Evolutionary conservation across 2,329 filamentous ascomycete genomes (phyloP).

Genomic region (Diplodia seriata): DNA sequence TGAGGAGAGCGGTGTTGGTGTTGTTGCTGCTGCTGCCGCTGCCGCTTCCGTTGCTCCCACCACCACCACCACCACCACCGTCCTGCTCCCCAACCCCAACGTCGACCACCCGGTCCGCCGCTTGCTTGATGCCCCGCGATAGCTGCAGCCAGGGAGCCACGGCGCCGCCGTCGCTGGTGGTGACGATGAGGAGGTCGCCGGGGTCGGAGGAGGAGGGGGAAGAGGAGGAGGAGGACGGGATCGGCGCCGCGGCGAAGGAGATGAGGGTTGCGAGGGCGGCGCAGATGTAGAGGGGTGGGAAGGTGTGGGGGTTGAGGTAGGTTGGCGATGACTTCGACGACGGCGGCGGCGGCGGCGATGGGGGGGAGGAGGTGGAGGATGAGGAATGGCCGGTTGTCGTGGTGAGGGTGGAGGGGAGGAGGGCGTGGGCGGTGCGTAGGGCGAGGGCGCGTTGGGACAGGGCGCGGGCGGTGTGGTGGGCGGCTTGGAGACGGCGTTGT

Average conservation of each 20-base stretch:
- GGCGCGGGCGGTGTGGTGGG: conserved; percentile 51
- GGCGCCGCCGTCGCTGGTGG: conserved; percentile 37
- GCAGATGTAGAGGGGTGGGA: conserved; percentile 48
- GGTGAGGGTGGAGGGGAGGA: conserved; percentile 43
- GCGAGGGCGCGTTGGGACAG: conserved; percentile 48
- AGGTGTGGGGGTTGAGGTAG: background rate
- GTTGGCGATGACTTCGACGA: conserved; percentile 32
- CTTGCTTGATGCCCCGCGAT: conserved; percentile 46
- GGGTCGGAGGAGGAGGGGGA: too few relatives aligned
- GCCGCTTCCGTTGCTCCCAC: too few relatives aligned
- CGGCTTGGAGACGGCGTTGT: conserved; percentile 12
- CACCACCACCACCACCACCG: background rate
- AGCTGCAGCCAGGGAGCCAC: conserved; percentile 50
- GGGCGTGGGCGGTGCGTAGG: conserved; percentile 42
- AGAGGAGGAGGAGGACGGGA: too few relatives aligned
- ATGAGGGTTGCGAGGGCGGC: conserved; percentile 45
- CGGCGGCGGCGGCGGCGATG: conserved; percentile 9
- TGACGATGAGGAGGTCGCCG: conserved; percentile 48
- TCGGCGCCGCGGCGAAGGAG: conserved; percentile 30
- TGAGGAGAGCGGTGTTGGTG: background rate
- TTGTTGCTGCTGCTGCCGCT: too few relatives aligned
- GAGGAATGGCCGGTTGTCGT: conserved; percentile 37
- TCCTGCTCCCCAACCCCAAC: too few relatives aligned
- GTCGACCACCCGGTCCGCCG: conserved; percentile 46
- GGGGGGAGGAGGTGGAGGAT: too few relatives aligned